Evolutionary conservation across 106 monocot species (phyloP), one percentile per base, ranked within the genome.

Genomic region (Phalaenopsis aphrodite): DNA sequence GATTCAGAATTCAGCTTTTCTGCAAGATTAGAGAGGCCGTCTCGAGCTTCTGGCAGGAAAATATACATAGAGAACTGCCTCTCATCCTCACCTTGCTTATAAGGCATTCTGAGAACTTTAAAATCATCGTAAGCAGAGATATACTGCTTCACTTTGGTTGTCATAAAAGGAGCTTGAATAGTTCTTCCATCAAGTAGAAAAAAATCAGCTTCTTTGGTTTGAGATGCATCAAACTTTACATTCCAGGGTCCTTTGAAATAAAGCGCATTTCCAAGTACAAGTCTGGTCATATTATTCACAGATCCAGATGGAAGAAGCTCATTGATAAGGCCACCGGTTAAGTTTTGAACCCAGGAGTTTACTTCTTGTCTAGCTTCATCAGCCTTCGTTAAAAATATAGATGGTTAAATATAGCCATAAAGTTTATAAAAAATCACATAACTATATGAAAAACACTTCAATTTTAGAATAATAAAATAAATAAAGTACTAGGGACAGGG

Each of bases 171-270:
- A 2, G 75, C 89, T 78, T 83, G 72, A 24, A 91, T 75, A 5
- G 79, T 79, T 38, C 57, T 91, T 30, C 87, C 89, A 83, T 89
- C 67, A 1, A 87, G 86, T 48, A 89, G 86, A 56, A 83, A 79
- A 47, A 91, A 94, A 3, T 81, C 84, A 1, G 64, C 48, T 1
- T 94, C 83, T 80, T 79, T 83, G 39, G 93, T 91, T 55, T 83
- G 61, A 38, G 86, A 84, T 41, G 85, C 65, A 80, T 89, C 87
- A 77, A 95, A 91, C 43, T 89, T 91, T 42, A 87, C 80, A 11
- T 83, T 68, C 95, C 95, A 95, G 5, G 71, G 80, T 71, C 93
- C 95, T 79, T 95, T 95, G 81, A 93, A 95, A 81, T 95, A 95
- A 0, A 95, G 82, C n/a, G 91, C 93, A 86, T 95, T 95, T 19